These are phyloP conservation scores for Jamesozyma hellenica DNA, from an alignment of 805 yeast species.

Conservation along the genomic window DNA sequence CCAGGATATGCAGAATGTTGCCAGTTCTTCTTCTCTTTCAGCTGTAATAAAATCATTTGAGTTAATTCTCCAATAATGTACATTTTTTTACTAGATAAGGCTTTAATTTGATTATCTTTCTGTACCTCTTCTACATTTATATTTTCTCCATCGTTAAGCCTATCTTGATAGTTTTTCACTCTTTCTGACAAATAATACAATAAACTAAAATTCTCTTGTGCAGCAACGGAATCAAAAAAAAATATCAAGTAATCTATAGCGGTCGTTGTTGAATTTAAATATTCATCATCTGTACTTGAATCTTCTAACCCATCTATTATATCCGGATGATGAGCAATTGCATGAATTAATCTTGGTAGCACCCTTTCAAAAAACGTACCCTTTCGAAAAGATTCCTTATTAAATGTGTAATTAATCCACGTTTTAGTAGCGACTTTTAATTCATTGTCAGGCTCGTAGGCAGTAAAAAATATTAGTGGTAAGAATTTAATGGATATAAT, in stretches of 20 bases:
- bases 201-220: constrained; percentile 57
- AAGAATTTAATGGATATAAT: constrained; percentile 54
- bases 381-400: constrained; percentile 25
- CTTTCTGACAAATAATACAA: constrained; percentile 69
- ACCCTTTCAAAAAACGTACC: constrained; percentile 54
- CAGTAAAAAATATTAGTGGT: constrained; percentile 60
- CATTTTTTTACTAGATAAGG: constrained; percentile 23
- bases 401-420: constrained; percentile 60
- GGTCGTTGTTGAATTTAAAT: constrained; percentile 39
- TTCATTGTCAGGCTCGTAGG: constrained; percentile 56
- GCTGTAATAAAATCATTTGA: constrained; percentile 51
- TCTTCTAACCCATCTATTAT: constrained; percentile 42
- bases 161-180: constrained; percentile 68
- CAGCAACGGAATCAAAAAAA: constrained; percentile 50
- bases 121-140: constrained; percentile 7
- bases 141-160: constrained; percentile 17
- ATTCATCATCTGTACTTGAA: constrained; percentile 22
- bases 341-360: constrained; percentile 56
- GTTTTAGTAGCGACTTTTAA: constrained; percentile 45
- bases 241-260: constrained; percentile 52
- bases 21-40: constrained; percentile 55
- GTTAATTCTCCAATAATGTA: constrained; percentile 66
- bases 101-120: constrained; percentile 26
- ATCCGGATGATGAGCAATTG: constrained; percentile 57
- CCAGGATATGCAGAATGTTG: constrained; percentile 74